Evolutionary conservation across 495 filamentous ascomycete species (phyloP).

Genomic region (Tirmania nivea): DNA sequence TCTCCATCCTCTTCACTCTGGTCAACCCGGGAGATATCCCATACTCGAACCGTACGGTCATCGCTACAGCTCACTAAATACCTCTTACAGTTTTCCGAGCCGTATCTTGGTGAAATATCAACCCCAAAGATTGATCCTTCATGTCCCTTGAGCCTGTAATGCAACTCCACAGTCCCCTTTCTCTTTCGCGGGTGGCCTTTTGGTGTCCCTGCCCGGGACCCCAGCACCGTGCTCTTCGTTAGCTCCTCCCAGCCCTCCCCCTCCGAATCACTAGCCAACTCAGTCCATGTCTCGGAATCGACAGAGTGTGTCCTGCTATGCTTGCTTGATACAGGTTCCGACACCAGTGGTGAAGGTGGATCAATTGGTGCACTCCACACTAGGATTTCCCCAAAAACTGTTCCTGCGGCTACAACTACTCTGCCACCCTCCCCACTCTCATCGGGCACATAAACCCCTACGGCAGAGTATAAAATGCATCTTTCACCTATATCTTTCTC

Average conservation of each 20-base stretch:
- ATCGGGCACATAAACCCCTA: slow-evolving; percentile 23
- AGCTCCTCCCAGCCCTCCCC: background rate
- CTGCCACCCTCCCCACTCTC: slow-evolving; percentile 31
- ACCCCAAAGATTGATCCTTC: slow-evolving; percentile 89
- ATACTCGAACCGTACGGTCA: slow-evolving; percentile 73
- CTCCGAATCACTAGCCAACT: slow-evolving; percentile 8
- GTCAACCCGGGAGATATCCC: slow-evolving; percentile 48
- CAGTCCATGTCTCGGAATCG: background rate
- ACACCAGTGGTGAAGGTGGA: background rate
- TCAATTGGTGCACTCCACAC: slow-evolving; percentile 51
- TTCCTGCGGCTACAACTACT: slow-evolving; percentile 64
- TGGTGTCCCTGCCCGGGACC: background rate
- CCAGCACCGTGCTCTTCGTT: background rate
- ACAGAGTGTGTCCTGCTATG: background rate
- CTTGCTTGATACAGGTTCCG: background rate
- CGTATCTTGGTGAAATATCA: slow-evolving; percentile 42
- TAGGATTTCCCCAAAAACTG: slow-evolving; percentile 80
- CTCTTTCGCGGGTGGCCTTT: background rate
- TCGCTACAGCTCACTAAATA: slow-evolving; percentile 84
- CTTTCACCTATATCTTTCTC: slow-evolving; percentile 44
- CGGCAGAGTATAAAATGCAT: slow-evolving; percentile 73
- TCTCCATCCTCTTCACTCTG: slow-evolving; percentile 6
- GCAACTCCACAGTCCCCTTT: slow-evolving; percentile 24
- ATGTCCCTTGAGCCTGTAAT: slow-evolving; percentile 64
- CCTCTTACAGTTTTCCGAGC: slow-evolving; percentile 21